A percentile compares a stretch with the other conserved stretches of the same genome.
Evolutionary conservation across 495 filamentous ascomycete species (phyloP).

Genomic region (Lophium mytilinum): DNA sequence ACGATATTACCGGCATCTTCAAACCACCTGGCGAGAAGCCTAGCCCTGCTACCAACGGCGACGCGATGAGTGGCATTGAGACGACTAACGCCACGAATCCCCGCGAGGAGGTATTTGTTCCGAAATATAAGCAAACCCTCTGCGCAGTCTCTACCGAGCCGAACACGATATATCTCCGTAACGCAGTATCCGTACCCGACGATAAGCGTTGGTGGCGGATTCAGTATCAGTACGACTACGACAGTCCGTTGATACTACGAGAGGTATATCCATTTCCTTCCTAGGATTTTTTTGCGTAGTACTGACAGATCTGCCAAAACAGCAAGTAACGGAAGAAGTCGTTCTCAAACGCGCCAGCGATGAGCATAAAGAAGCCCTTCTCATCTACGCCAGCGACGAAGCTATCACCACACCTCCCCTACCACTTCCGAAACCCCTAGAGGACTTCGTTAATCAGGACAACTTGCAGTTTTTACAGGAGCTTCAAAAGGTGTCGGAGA

Average conservation of each 20-base stretch:
- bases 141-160: constrained; percentile 17
- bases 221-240: constrained; percentile 6
- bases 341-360: constrained; percentile 17
- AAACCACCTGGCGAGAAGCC: constrained; percentile 24
- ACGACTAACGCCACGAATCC: background rate
- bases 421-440: constrained; percentile 7
- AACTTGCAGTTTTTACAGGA: constrained; percentile 14
- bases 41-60: background rate
- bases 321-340: background rate
- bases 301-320: background rate
- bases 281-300: background rate
- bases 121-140: constrained; percentile 2
- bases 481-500: background rate
- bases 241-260: constrained; percentile 7
- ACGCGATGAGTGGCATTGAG: background rate
- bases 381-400: constrained; percentile 23
- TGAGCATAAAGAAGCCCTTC: constrained; percentile 10
- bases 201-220: constrained; percentile 19
- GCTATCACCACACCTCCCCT: background rate
- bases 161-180: constrained; percentile 10
- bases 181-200: background rate
- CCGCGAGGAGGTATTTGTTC: background rate
- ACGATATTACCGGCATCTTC: constrained; percentile 43
- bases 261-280: background rate
- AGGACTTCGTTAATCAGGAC: constrained; percentile 15